Percentiles rank a stretch among this genome's conserved stretches.
Conservation (phyloP, 164 flowering plant species). For the Vitis riparia region DNA sequence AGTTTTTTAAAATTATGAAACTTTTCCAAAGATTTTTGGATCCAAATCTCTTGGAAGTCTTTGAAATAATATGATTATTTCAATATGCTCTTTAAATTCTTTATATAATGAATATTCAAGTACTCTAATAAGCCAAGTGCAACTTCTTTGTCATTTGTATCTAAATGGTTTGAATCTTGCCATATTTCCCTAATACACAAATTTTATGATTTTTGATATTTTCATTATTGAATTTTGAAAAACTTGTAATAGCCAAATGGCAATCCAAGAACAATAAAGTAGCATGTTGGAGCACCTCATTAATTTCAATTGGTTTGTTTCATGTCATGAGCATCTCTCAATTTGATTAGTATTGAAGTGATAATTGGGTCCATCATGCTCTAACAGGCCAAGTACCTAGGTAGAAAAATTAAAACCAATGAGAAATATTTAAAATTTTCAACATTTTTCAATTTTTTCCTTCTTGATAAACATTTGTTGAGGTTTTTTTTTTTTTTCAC, state of each 20-base stretch:
- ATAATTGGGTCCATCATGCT: too few relatives aligned
- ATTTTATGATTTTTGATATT: conserved; percentile 1
- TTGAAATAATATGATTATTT: too few relatives aligned
- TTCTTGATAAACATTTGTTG: too few relatives aligned
- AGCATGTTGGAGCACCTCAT: neutral
- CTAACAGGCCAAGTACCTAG: too few relatives aligned
- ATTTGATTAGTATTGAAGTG: too few relatives aligned
- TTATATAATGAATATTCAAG: conserved; percentile 7
- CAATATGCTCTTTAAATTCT: neutral
- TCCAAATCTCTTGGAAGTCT: neutral
- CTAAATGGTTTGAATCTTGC: conserved; percentile 9
- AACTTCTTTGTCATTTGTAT: neutral
- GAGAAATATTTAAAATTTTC: too few relatives aligned
- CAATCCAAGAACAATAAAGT: conserved; percentile 8
- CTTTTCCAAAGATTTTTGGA: too few relatives aligned
- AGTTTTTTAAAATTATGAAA: too few relatives aligned
- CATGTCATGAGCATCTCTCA: too few relatives aligned
- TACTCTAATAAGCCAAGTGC: neutral
- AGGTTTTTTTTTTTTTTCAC: too few relatives aligned
- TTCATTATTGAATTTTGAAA: conserved; percentile 11
- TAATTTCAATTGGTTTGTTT: neutral
- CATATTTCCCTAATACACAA: conserved; percentile 13
- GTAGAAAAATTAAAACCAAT: too few relatives aligned
- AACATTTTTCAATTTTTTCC: too few relatives aligned
- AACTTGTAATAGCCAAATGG: conserved; percentile 1